Percentiles rank a stretch among this genome's conserved stretches.
Evolutionary conservation across 1,139 yeast genomes (phyloP).

Genomic region (Diutina mesorugosa): DNA sequence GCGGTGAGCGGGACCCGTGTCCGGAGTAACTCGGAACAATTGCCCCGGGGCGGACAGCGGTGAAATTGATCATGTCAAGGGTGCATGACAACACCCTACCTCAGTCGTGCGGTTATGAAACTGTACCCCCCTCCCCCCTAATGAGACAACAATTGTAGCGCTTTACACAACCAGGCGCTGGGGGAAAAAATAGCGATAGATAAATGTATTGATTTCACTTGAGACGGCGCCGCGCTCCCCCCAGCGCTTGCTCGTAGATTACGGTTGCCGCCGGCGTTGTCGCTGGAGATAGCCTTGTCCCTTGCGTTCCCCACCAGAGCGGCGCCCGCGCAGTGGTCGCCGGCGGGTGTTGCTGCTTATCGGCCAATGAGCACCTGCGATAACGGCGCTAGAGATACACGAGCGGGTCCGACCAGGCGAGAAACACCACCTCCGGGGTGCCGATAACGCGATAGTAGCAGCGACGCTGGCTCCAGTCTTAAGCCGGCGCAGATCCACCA

Average conservation of each 20-base stretch:
- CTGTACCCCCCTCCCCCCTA: not conserved
- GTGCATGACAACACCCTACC: not conserved
- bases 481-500: not conserved
- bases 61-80: not conserved
- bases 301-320: too few species aligned
- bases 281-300: too few species aligned
- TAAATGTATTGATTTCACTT: too few species aligned
- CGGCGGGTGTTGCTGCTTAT: not conserved
- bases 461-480: not conserved
- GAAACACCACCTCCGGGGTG: not conserved
- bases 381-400: not conserved
- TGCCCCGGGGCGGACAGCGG: not conserved
- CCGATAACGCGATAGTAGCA: not conserved
- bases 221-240: too few species aligned
- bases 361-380: constrained; percentile 1
- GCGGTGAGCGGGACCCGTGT: not conserved
- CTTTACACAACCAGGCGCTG: too few species aligned
- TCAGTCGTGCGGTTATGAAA: not conserved
- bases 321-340: not conserved
- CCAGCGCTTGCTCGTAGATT: too few species aligned
- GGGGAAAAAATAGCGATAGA: too few species aligned
- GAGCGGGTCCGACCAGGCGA: not conserved
- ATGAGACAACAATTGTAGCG: too few species aligned
- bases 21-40: not conserved
- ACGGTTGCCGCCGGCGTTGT: too few species aligned